These are phyloP conservation scores for Penicillium sp. DNA, from an alignment of 2,329 filamentous ascomycete species.

Conservation along the genomic window DNA sequence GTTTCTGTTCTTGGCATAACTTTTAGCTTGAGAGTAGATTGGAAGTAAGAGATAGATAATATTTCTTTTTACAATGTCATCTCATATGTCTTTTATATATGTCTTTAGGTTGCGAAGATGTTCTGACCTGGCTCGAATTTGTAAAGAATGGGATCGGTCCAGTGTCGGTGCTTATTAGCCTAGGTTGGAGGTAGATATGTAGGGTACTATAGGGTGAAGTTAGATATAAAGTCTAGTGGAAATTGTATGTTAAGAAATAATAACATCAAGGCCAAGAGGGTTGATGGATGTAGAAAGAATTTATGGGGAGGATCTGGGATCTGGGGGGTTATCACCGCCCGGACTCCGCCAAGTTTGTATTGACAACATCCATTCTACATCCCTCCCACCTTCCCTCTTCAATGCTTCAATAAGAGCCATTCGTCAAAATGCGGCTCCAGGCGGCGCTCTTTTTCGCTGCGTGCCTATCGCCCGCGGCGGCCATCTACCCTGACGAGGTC, in stretches of 20 bases:
- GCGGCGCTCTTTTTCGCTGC: constrained; percentile 40
- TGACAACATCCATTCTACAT: constrained; percentile 14
- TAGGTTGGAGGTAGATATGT: background rate
- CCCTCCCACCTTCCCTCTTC: constrained; percentile 16
- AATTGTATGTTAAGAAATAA: background rate
- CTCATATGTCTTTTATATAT: background rate
- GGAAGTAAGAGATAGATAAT: too few species aligned
- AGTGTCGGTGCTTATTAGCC: background rate
- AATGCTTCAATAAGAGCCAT: constrained; percentile 32
- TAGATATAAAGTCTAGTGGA: background rate
- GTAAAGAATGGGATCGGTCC: background rate
- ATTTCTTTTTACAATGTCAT: background rate
- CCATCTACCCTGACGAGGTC: constrained; percentile 87
- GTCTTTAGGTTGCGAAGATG: too few species aligned
- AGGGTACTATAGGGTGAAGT: background rate
- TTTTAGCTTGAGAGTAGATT: too few species aligned
- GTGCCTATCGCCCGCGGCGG: constrained; percentile 54
- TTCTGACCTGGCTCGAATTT: background rate
- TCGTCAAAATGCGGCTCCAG: constrained; percentile 42
- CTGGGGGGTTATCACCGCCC: constrained; percentile 20
- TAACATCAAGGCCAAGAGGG: background rate
- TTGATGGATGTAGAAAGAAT: background rate
- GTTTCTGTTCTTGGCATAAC: too few species aligned
- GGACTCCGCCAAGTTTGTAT: constrained; percentile 18
- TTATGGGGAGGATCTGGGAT: background rate